Evolutionary conservation across 2,329 filamentous ascomycete species (phyloP).

Genomic region (Aspergillus quadricinctus): DNA sequence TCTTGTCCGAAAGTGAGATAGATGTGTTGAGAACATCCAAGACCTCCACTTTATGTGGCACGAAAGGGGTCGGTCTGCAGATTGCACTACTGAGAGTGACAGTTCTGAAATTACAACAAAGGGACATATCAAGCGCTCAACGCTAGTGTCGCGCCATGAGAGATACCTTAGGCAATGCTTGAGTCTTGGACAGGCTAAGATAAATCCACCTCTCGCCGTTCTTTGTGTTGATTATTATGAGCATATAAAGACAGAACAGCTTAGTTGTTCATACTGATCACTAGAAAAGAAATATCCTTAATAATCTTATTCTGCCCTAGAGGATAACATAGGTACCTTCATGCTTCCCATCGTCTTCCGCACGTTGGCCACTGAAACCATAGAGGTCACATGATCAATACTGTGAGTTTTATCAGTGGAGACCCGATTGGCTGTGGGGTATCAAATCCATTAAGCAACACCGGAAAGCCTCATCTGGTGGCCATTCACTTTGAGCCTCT

Average conservation of each 20-base stretch:
- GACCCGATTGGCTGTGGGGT: conserved; percentile 17
- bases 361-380: background rate
- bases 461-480: background rate
- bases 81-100: too few species aligned
- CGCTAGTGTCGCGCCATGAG: background rate
- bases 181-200: background rate
- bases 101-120: background rate
- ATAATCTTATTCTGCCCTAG: background rate
- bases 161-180: background rate
- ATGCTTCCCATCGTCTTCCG: background rate
- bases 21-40: too few species aligned
- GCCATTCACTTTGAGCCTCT: background rate
- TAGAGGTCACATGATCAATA: conserved; percentile 6
- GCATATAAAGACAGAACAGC: background rate
- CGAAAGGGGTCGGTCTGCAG: too few species aligned
- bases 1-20: too few species aligned
- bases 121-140: background rate
- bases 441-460: conserved; percentile 7
- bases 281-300: background rate
- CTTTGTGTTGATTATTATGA: background rate
- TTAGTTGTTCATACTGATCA: background rate
- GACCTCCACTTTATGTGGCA: too few species aligned
- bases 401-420: background rate
- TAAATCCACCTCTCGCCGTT: background rate
- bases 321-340: background rate